Percentiles rank a stretch among this genome's conserved stretches.
phyloP scores from a whole-genome alignment of 768 basidiomycete genomes.

The Hirschioporus abietinus region DNA sequence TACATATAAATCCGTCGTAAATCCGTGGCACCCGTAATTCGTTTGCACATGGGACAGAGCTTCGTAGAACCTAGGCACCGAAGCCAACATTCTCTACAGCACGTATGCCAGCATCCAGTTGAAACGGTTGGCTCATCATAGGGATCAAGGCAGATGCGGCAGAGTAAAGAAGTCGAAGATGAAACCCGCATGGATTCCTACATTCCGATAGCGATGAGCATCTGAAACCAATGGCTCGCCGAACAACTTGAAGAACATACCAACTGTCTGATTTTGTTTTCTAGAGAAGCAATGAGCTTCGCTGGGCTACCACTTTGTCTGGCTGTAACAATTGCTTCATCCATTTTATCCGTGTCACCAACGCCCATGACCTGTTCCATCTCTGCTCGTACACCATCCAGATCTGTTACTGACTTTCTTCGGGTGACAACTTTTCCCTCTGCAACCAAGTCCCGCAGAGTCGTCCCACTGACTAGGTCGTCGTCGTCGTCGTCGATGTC shows the following conservation, averaged over 20 bases:
- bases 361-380: constrained; percentile 37
- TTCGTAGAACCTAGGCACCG: constrained; percentile 79
- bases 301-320: constrained; percentile 41
- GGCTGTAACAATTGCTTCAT: constrained; percentile 45
- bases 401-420: constrained; percentile 15
- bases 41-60: constrained; percentile 83
- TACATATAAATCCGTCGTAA: constrained; percentile 71
- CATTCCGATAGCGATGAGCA: constrained; percentile 5
- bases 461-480: constrained; percentile 24
- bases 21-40: constrained; percentile 74
- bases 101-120: constrained; percentile 86
- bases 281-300: constrained; percentile 49
- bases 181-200: constrained; percentile 42
- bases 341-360: constrained; percentile 40
- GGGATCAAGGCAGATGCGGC: constrained; percentile 76
- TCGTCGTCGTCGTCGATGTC: constrained; percentile 38
- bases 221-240: background rate
- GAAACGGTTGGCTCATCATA: constrained; percentile 76
- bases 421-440: constrained; percentile 38
- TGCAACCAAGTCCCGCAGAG: constrained; percentile 49
- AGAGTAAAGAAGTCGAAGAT: constrained; percentile 41
- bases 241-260: constrained; percentile 31
- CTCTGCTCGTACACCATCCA: constrained; percentile 24
- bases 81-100: constrained; percentile 78
- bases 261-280: constrained; percentile 54